A percentile compares a stretch with the other conserved stretches of the same genome.
These are phyloP conservation scores for Suillus clintonianus DNA, from an alignment of 768 basidiomycete genomes.

Conservation along the genomic window DNA sequence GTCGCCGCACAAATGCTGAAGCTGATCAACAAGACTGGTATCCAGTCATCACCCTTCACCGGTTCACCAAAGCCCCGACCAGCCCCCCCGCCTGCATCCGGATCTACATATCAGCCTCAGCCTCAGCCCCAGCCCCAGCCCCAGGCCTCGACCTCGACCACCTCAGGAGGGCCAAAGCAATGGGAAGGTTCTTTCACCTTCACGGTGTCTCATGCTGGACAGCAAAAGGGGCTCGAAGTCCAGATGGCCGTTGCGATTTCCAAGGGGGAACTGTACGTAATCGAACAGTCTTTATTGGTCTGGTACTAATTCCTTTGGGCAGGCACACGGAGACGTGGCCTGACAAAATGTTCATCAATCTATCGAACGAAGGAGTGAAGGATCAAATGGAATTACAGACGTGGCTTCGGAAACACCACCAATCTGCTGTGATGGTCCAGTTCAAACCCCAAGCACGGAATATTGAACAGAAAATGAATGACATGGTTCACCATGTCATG, in stretches of 20 bases:
- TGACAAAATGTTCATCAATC: constrained; percentile 37
- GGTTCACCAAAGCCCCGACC: constrained; percentile 13
- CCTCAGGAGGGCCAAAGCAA: constrained; percentile 2
- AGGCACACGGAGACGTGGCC: constrained; percentile 63
- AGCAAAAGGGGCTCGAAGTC: constrained; percentile 33
- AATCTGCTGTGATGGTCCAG: constrained; percentile 39
- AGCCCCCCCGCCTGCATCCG: neutral
- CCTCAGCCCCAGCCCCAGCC: neutral
- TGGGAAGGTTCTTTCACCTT: constrained; percentile 57
- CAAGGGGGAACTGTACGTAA: constrained; percentile 36
- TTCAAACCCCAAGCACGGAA: constrained; percentile 36
- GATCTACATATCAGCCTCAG: neutral
- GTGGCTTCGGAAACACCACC: constrained; percentile 49
- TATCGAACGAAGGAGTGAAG: constrained; percentile 44
- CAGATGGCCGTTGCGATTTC: constrained; percentile 33
- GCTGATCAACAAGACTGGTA: constrained; percentile 46
- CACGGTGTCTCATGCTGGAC: constrained; percentile 32
- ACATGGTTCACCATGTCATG: constrained; percentile 43
- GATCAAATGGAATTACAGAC: constrained; percentile 39
- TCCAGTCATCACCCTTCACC: constrained; percentile 22
- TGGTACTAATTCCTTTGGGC: constrained; percentile 9
- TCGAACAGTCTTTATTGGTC: neutral
- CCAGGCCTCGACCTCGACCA: constrained; percentile 2
- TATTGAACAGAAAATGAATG: constrained; percentile 42
- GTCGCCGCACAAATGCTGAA: constrained; percentile 50